Conservation (phyloP, 2,329 filamentous ascomycete genomes). For the Cladosporium sp. region DNA sequence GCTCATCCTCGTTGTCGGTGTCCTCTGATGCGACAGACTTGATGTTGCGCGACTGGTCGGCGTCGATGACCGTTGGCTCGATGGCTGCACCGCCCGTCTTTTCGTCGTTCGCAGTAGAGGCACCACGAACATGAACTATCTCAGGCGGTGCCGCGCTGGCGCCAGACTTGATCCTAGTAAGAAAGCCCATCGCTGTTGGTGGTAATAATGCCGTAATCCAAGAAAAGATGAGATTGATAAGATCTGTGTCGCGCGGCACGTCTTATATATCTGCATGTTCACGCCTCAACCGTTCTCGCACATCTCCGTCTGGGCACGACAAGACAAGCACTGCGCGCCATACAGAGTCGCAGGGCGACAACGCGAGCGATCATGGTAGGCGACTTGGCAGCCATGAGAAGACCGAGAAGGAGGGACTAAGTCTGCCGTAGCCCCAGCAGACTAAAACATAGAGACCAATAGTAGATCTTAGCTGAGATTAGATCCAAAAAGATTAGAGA, state of each 20-base stretch:
- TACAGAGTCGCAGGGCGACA: background rate
- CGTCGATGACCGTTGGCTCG: slow-evolving; percentile 1
- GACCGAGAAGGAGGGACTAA: background rate
- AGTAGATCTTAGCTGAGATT: background rate
- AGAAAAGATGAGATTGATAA: slow-evolving; percentile 6
- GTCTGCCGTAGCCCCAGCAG: background rate
- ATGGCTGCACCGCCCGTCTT: background rate
- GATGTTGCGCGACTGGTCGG: slow-evolving; percentile 14
- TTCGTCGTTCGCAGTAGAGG: background rate
- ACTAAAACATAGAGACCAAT: background rate
- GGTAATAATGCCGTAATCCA: background rate
- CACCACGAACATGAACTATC: background rate
- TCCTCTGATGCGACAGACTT: slow-evolving; percentile 11
- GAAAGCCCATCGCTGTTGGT: background rate
- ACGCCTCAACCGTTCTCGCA: background rate
- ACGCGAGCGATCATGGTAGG: background rate
- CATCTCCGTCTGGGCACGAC: background rate
- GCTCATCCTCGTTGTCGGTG: slow-evolving; percentile 18
- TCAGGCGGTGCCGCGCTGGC: slow-evolving; percentile 11
- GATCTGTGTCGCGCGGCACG: background rate
- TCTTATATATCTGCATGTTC: background rate
- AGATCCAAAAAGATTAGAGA: slow-evolving; percentile 1
- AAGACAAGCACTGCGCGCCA: background rate
- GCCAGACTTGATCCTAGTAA: slow-evolving; percentile 11
- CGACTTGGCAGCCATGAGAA: background rate